These are phyloP conservation scores for Lactarius trivialis DNA, from an alignment of 768 basidiomycete genomes.

Conservation along the genomic window DNA sequence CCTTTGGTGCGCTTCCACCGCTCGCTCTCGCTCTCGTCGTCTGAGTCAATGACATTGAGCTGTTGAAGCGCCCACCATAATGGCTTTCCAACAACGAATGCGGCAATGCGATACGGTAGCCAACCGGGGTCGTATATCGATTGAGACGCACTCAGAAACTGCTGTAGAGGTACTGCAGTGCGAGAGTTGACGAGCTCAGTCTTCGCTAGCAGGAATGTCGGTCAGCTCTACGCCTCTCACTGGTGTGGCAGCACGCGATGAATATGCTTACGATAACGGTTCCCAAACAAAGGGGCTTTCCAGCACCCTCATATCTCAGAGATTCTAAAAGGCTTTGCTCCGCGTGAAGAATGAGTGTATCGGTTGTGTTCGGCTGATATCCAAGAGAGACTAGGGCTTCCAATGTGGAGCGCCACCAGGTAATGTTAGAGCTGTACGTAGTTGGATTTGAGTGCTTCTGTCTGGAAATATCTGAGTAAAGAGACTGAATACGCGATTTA, in stretches of 20 bases:
- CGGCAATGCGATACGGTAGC: conserved; percentile 59
- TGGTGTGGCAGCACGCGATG: background rate
- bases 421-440: conserved; percentile 70
- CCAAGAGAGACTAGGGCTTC: conserved; percentile 55
- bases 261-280: conserved; percentile 61
- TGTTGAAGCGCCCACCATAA: conserved; percentile 86
- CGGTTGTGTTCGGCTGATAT: conserved; percentile 38
- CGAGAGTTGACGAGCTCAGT: conserved; percentile 49
- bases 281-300: conserved; percentile 67
- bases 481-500: conserved; percentile 54
- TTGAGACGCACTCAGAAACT: conserved; percentile 49
- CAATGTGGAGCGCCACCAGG: conserved; percentile 80
- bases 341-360: conserved; percentile 56
- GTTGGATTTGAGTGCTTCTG: conserved; percentile 83
- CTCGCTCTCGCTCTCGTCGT: conserved; percentile 45
- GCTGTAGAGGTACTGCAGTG: conserved; percentile 40
- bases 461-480: conserved; percentile 83
- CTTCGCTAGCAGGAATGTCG: conserved; percentile 51
- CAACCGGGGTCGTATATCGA: conserved; percentile 68
- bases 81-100: conserved; percentile 68
- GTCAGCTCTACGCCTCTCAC: conserved; percentile 3
- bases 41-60: conserved; percentile 57
- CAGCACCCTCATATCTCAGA: conserved; percentile 59
- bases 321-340: conserved; percentile 47
- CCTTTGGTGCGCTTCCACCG: conserved; percentile 56